Conservation (phyloP, 345 rosid genomes). For the Hibiscus syriacus region DNA sequence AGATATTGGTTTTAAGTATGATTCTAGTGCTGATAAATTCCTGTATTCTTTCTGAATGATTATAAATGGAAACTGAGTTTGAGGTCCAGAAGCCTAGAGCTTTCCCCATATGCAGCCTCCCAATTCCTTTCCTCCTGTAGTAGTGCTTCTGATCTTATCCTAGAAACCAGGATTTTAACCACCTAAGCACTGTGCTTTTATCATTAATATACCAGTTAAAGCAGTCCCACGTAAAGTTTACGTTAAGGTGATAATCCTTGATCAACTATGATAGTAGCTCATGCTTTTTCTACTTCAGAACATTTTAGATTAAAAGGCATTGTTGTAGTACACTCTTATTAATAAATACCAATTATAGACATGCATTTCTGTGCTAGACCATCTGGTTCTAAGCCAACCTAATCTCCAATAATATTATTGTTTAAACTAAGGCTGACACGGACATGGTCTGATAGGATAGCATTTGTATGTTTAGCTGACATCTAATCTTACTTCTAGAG, state of each 20-base stretch:
- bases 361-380: not conserved
- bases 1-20: not conserved
- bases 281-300: not conserved
- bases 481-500: not conserved
- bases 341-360: not conserved
- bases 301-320: not conserved
- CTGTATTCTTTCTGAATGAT: constrained; percentile 5
- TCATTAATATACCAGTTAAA: not conserved
- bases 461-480: not conserved
- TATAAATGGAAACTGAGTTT: constrained; percentile 2
- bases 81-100: not conserved
- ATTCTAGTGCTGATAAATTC: not conserved
- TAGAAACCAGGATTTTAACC: not conserved
- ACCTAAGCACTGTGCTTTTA: not conserved
- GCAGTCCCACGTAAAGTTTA: not conserved
- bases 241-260: not conserved
- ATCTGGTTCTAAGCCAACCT: not conserved
- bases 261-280: not conserved
- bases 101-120: not conserved
- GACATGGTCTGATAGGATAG: not conserved
- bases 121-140: not conserved
- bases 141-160: not conserved
- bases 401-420: not conserved
- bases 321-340: not conserved
- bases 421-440: not conserved